Evolutionary conservation across 352 stramenopile genomes (phyloP), one percentile per base, ranked within the genome.

Genomic region (Phytopythium sindhum): DNA sequence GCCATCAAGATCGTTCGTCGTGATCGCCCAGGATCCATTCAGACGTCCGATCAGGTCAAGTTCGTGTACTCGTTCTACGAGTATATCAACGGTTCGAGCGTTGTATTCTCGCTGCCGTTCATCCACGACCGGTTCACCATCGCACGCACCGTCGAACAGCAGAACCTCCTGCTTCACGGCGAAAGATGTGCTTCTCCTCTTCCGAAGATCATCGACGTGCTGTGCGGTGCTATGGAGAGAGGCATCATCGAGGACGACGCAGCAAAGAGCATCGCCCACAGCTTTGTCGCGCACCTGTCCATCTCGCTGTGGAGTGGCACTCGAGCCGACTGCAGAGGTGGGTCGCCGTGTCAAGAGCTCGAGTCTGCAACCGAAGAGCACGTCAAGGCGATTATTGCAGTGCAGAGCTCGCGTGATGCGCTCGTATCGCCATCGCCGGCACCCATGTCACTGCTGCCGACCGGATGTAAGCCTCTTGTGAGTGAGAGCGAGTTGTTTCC

Each of bases 1-100:
- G 86, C 86, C 0, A 91, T 93, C 64, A 71, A 76, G 23, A 86
- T 93, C 33, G 86, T 95, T 19, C 80, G 86, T 10, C 80, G 82
- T 2, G 86, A 92, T 33, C 77, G 84, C 0, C 84, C 82, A 6
- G 86, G 86, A 8, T 95, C 86, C 10, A 78, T 95, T n/a, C 84
- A 95, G 61, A 95, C 86, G 0, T 73, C 79, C 7, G 80, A 67
- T 1, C 86, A 95, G 56, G 68, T 70, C 45, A 89, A 90, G 60
- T 95, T 93, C 51, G 80, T 93, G 19, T 73, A 75, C 50, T 73
- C 71, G 39, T 93, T 95, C 64, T 81, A 93, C 64, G 79, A 87
- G 26, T 92, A 91, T 50, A 71, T 93, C 57, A 87, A 87, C 62
- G 70, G 70, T 4, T 67, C 78, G n/a, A 76, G 78, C 39, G 70